Evolutionary conservation across 1,284 basidiomycete genomes (phyloP).

Genomic region (Irpex sp.): DNA sequence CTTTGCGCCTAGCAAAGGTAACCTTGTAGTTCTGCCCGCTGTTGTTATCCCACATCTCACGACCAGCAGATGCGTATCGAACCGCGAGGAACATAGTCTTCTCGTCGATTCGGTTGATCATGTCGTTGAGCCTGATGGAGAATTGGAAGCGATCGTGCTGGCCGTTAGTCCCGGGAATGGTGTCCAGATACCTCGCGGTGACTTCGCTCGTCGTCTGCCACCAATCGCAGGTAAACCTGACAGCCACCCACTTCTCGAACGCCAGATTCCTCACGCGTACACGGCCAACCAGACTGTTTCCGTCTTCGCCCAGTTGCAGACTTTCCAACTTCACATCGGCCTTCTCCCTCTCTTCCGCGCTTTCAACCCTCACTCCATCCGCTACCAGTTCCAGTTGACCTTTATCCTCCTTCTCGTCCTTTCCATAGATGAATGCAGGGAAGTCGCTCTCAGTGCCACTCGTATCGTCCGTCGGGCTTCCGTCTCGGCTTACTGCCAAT

Average conservation of each 20-base stretch:
- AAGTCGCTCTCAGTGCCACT: slow-evolving; percentile 72
- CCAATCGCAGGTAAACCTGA: slow-evolving; percentile 90
- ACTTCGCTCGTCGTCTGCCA: slow-evolving; percentile 98
- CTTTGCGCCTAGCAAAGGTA: slow-evolving; percentile 39
- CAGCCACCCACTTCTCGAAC: slow-evolving; percentile 85
- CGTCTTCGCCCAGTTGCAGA: slow-evolving; percentile 59
- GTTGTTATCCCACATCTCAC: slow-evolving; percentile 93
- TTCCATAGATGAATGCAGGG: slow-evolving; percentile 57
- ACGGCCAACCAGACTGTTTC: slow-evolving; percentile 57
- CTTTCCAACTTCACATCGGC: slow-evolving; percentile 52
- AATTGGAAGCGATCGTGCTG: slow-evolving; percentile 70
- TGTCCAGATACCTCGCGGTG: slow-evolving; percentile 73
- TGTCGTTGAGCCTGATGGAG: slow-evolving; percentile 60
- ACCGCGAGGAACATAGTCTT: slow-evolving; percentile 85
- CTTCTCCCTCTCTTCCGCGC: slow-evolving; percentile 36
- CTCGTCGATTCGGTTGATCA: slow-evolving; percentile 72
- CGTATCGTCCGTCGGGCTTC: slow-evolving; percentile 83
- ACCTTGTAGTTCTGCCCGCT: slow-evolving; percentile 77
- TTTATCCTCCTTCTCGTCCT: slow-evolving; percentile 30
- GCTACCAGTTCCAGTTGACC: slow-evolving; percentile 45
- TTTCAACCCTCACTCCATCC: slow-evolving; percentile 11
- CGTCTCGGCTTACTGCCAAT: slow-evolving; percentile 86
- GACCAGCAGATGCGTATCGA: slow-evolving; percentile 70
- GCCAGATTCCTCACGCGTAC: slow-evolving; percentile 84
- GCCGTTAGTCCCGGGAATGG: slow-evolving; percentile 42